Percentiles rank a stretch among this genome's conserved stretches.
These are phyloP conservation scores for Brettanomyces anomalus DNA, from an alignment of 805 yeast species.

Conservation along the genomic window DNA sequence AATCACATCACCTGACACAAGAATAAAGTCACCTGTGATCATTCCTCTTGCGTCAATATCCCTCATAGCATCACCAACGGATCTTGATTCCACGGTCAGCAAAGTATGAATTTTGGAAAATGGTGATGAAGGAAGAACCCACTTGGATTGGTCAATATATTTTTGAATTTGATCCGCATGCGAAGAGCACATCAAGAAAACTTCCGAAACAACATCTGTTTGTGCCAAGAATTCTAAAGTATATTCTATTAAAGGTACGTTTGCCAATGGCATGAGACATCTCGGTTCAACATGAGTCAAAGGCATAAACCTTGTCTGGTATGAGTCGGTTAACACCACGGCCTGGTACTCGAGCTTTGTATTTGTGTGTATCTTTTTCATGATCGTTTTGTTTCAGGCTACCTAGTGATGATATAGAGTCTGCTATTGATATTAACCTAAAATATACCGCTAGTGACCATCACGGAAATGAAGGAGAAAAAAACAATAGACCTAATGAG, in stretches of 20 bases:
- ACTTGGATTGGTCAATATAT: constrained; percentile 67
- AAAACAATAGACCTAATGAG: too few species aligned
- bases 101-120: constrained; percentile 70
- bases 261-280: constrained; percentile 86
- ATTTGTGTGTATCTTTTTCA: constrained; percentile 23
- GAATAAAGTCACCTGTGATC: constrained; percentile 80
- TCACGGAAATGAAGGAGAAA: too few species aligned
- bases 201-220: constrained; percentile 77
- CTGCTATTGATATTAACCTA: too few species aligned
- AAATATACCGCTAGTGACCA: too few species aligned
- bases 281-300: constrained; percentile 78
- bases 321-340: constrained; percentile 88
- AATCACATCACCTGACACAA: constrained; percentile 93
- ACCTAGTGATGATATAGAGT: too few species aligned
- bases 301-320: constrained; percentile 89
- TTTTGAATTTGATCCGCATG: constrained; percentile 84
- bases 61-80: constrained; percentile 97
- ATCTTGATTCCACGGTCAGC: constrained; percentile 75
- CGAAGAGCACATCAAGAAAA: constrained; percentile 78
- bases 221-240: constrained; percentile 89
- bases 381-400: neutral
- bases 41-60: constrained; percentile 88
- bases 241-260: constrained; percentile 89
- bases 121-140: constrained; percentile 66
- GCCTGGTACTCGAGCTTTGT: constrained; percentile 80